Conservation (phyloP, 148 eudicot genomes). For the Heliosperma pusillum region DNA sequence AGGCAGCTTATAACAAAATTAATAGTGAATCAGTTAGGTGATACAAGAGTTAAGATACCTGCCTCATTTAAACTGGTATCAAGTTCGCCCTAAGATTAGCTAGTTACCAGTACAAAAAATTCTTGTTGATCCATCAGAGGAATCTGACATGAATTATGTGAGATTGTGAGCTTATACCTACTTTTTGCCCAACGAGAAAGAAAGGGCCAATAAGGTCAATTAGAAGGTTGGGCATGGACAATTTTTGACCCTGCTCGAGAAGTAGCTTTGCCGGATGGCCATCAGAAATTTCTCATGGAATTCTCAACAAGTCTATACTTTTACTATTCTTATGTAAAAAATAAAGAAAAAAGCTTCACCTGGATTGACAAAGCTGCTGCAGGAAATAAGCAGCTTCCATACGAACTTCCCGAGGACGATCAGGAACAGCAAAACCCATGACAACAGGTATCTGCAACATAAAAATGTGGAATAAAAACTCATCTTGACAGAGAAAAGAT, state of each 20-base stretch:
- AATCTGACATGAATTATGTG: not conserved
- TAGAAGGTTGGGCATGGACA: no score
- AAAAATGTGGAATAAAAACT: not conserved
- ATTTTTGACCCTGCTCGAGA: not conserved
- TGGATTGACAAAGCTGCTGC: conserved; percentile 95
- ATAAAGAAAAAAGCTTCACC: conserved; percentile 35
- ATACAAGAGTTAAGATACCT: not conserved
- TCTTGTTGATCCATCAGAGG: not conserved
- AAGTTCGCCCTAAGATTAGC: not conserved
- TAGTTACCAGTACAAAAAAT: not conserved
- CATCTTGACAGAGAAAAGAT: not conserved
- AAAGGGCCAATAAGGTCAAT: not conserved
- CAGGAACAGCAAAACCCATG: conserved; percentile 87
- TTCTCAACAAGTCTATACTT: not conserved
- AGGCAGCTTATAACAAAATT: not conserved
- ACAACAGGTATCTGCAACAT: conserved; percentile 70
- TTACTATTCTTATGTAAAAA: not conserved
- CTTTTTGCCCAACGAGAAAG: not conserved
- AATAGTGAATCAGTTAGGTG: not conserved
- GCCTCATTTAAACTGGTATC: not conserved
- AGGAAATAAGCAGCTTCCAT: conserved; percentile 95
- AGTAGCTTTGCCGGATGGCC: not conserved
- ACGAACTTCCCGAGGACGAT: conserved; percentile 89
- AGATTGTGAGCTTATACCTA: not conserved
- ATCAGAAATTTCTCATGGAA: not conserved